phyloP scores from a whole-genome alignment of 2,329 filamentous ascomycete genomes.

The Sarocladiaceae sp. region DNA sequence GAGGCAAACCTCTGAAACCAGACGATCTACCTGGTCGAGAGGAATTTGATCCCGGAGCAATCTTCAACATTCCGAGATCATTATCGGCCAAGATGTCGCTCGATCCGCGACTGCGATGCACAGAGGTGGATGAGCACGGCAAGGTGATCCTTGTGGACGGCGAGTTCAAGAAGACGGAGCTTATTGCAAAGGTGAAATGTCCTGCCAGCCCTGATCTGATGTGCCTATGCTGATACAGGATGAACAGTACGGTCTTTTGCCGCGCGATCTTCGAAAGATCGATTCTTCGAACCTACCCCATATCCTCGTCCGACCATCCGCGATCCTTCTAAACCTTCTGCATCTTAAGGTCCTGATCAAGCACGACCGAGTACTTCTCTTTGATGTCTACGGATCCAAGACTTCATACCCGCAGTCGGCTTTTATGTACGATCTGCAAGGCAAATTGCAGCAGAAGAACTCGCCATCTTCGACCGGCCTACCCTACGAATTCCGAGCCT shows the following conservation, averaged over 20 bases:
- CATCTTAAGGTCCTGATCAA: constrained; percentile 95
- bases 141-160: constrained; percentile 89
- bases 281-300: constrained; percentile 93
- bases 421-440: constrained; percentile 96
- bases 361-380: constrained; percentile 86
- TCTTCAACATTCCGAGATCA: constrained; percentile 64
- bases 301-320: constrained; percentile 86
- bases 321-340: constrained; percentile 92
- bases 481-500: constrained; percentile 91
- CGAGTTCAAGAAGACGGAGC: constrained; percentile 95
- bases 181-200: constrained; percentile 80
- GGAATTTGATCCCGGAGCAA: constrained; percentile 52
- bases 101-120: constrained; percentile 83
- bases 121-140: constrained; percentile 88
- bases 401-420: constrained; percentile 92
- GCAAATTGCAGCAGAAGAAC: constrained; percentile 79
- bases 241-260: constrained; percentile 75
- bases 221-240: constrained; percentile 14
- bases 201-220: background rate
- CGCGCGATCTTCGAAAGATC: constrained; percentile 93
- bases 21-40: constrained; percentile 51
- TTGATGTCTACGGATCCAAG: constrained; percentile 91
- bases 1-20: constrained; percentile 39
- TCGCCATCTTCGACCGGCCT: constrained; percentile 50
- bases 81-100: constrained; percentile 71